A percentile compares a stretch with the other conserved stretches of the same genome.
phyloP scores from a whole-genome alignment of 331 rosid species.

The Stylosanthes scabra region DNA sequence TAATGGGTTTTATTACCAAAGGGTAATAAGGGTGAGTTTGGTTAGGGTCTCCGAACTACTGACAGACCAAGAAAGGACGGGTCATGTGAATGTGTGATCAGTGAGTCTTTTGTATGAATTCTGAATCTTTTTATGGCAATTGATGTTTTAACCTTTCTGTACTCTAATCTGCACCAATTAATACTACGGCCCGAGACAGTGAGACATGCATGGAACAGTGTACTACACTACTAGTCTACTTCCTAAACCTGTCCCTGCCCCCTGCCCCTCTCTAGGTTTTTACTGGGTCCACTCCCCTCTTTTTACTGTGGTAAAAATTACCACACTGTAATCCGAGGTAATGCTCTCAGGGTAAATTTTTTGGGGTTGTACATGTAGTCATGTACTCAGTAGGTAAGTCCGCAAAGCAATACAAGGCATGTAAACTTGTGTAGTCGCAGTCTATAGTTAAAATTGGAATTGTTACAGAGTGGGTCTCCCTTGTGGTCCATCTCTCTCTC shows the following conservation, averaged over 20 bases:
- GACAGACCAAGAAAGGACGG: constrained; percentile 48
- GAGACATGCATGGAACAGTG: constrained; percentile 39
- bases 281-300: background rate
- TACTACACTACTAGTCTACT: constrained; percentile 24
- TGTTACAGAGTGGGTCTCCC: background rate
- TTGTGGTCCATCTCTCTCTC: constrained; percentile 32
- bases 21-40: constrained; percentile 9
- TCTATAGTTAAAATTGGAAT: constrained; percentile 8
- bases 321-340: constrained; percentile 50
- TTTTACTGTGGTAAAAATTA: constrained; percentile 39
- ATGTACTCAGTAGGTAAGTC: constrained; percentile 8
- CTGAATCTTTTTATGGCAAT: constrained; percentile 28
- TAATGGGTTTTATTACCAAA: too few relatives aligned
- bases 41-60: constrained; percentile 52
- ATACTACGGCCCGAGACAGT: constrained; percentile 14
- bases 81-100: constrained; percentile 44
- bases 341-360: constrained; percentile 13
- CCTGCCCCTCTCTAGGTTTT: background rate
- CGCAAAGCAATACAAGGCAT: constrained; percentile 11
- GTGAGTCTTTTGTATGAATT: constrained; percentile 32
- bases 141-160: constrained; percentile 39
- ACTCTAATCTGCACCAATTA: constrained; percentile 17
- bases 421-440: constrained; percentile 28
- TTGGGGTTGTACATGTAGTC: constrained; percentile 19
- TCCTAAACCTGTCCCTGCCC: constrained; percentile 6